phyloP scores from a whole-genome alignment of 148 eudicot genomes.

The Amaranthus palmeri region DNA sequence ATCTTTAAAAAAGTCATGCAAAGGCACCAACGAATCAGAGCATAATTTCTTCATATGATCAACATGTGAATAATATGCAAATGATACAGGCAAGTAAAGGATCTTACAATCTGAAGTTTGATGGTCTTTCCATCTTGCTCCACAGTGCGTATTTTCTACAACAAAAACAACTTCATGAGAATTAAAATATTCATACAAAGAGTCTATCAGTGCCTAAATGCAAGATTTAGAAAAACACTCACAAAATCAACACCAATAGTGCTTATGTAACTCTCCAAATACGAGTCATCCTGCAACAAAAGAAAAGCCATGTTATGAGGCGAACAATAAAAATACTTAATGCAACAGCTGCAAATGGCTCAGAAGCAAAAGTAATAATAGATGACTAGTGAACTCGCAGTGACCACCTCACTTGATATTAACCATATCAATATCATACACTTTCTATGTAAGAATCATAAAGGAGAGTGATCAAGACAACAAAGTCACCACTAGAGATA shows the following conservation, averaged over 20 bases:
- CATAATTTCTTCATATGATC: background rate
- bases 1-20: background rate
- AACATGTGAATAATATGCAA: background rate
- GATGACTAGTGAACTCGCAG: too few species aligned
- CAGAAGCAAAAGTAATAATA: background rate
- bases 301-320: conserved; percentile 9
- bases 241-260: conserved; percentile 55
- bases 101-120: conserved; percentile 48
- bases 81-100: background rate
- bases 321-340: background rate
- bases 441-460: too few species aligned
- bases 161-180: conserved; percentile 14
- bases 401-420: too few species aligned
- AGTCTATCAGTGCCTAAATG: background rate
- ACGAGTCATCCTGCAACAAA: conserved; percentile 44
- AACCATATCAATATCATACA: too few species aligned
- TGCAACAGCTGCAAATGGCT: background rate
- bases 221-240: conserved; percentile 21
- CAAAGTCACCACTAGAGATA: too few species aligned
- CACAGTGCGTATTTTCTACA: conserved; percentile 51
- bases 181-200: conserved; percentile 1
- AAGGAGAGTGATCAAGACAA: too few species aligned
- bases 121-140: conserved; percentile 54
- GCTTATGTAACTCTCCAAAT: conserved; percentile 52
- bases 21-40: background rate